These are phyloP conservation scores for Pythium volutum DNA, from an alignment of 352 stramenopile species.

Conservation along the genomic window DNA sequence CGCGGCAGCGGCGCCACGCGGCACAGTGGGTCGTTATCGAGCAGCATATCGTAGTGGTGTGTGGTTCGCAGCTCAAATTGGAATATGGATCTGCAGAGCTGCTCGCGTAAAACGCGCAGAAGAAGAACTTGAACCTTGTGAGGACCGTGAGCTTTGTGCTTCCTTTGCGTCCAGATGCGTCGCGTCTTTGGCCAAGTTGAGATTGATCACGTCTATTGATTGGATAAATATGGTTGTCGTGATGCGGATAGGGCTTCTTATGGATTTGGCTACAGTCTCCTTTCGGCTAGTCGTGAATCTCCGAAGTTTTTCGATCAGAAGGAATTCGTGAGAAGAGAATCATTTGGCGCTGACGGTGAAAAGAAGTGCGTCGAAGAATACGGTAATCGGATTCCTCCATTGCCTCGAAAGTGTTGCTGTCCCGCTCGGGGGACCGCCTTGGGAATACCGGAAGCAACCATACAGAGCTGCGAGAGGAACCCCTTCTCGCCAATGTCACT, in stretches of 20 bases:
- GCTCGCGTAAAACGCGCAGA: background rate
- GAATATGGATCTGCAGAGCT: too few species aligned
- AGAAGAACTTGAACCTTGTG: background rate
- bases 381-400: too few species aligned
- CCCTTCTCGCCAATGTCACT: too few species aligned
- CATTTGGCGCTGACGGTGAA: background rate
- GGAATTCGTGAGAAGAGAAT: background rate
- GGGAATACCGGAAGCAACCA: too few species aligned
- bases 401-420: too few species aligned
- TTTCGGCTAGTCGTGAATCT: conserved; percentile 8
- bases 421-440: too few species aligned
- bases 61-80: background rate
- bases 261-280: background rate
- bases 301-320: background rate
- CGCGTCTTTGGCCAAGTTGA: too few species aligned
- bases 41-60: background rate
- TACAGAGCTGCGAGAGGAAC: too few species aligned
- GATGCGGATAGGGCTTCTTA: background rate
- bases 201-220: background rate
- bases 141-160: background rate
- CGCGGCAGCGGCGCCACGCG: conserved; percentile 12
- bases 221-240: background rate
- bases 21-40: conserved; percentile 1
- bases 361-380: background rate
- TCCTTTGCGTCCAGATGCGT: background rate